Evolutionary conservation across 1,139 yeast genomes (phyloP).

Genomic region (Hansenula anomala): DNA sequence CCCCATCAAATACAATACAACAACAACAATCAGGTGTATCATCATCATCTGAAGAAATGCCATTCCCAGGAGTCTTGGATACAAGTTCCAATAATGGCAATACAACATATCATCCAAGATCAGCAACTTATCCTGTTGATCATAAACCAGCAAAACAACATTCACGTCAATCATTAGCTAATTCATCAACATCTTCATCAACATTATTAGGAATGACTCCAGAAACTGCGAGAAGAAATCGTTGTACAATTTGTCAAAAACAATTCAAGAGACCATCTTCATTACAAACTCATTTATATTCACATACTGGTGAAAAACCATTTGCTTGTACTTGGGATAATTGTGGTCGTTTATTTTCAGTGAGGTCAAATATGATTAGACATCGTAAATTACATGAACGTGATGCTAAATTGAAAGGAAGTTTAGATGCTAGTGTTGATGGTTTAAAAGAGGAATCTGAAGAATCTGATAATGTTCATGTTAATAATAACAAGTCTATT

Average conservation of each 20-base stretch:
- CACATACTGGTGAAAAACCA: constrained; percentile 87
- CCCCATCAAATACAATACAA: too few species aligned
- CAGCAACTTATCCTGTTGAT: constrained; percentile 15
- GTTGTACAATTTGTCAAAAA: constrained; percentile 68
- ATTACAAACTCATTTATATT: constrained; percentile 71
- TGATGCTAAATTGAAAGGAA: constrained; percentile 21
- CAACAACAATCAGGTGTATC: background rate
- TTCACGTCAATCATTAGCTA: constrained; percentile 8
- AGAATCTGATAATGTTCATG: background rate
- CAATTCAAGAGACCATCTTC: constrained; percentile 80
- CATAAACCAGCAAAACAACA: constrained; percentile 3
- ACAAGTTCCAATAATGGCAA: constrained; percentile 3
- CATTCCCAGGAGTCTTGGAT: constrained; percentile 13
- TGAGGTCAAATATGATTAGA: constrained; percentile 75
- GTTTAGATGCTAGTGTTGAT: background rate
- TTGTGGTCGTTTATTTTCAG: constrained; percentile 72
- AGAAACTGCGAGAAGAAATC: constrained; percentile 25
- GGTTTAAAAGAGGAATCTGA: background rate
- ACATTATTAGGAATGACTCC: constrained; percentile 22
- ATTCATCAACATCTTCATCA: constrained; percentile 2
- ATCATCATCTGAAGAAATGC: constrained; percentile 8
- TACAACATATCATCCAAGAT: background rate
- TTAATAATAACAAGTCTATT: background rate
- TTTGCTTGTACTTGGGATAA: constrained; percentile 60
- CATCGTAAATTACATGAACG: constrained; percentile 64